Evolutionary conservation across 768 basidiomycete genomes (phyloP).

Genomic region (Tubosaeta sp.): DNA sequence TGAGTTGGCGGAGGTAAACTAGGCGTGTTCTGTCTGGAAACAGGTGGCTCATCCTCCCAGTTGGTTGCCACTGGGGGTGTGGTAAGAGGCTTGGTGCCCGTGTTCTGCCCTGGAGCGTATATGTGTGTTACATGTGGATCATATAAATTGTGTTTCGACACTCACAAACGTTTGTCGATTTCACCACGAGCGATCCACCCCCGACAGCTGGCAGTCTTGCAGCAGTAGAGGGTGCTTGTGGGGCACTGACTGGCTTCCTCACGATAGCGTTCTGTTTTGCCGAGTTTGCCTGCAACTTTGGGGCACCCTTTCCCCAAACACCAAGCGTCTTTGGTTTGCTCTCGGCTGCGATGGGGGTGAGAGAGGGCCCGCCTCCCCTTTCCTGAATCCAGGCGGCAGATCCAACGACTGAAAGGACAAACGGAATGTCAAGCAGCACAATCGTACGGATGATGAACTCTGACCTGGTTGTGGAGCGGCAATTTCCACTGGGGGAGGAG

Average conservation of each 20-base stretch:
- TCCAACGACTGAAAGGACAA: slow-evolving; percentile 23
- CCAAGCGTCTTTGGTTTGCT: slow-evolving; percentile 1
- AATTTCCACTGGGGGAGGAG: slow-evolving; percentile 19
- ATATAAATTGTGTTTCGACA: background rate
- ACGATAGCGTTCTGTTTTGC: slow-evolving; percentile 11
- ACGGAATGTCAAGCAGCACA: slow-evolving; percentile 5
- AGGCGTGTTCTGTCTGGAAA: slow-evolving; percentile 19
- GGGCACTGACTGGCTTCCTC: slow-evolving; percentile 9
- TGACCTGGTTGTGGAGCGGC: slow-evolving; percentile 31
- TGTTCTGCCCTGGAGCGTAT: slow-evolving; percentile 15
- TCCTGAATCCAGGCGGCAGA: slow-evolving; percentile 22
- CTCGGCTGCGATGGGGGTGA: background rate
- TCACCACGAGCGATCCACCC: slow-evolving; percentile 24
- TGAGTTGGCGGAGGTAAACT: background rate
- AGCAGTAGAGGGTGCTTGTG: slow-evolving; percentile 3
- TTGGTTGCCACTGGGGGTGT: slow-evolving; percentile 1
- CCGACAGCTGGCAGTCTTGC: slow-evolving; percentile 24
- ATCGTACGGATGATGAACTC: background rate
- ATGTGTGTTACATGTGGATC: background rate
- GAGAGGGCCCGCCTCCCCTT: slow-evolving; percentile 10
- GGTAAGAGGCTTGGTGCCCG: background rate
- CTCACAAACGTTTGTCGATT: slow-evolving; percentile 28
- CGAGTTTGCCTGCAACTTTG: slow-evolving; percentile 6
- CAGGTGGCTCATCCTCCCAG: slow-evolving; percentile 19
- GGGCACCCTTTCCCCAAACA: slow-evolving; percentile 18